Base-by-base conservation (phyloP, 371 early-diverging fungal species). In the Rhizopus microsporus region DNA sequence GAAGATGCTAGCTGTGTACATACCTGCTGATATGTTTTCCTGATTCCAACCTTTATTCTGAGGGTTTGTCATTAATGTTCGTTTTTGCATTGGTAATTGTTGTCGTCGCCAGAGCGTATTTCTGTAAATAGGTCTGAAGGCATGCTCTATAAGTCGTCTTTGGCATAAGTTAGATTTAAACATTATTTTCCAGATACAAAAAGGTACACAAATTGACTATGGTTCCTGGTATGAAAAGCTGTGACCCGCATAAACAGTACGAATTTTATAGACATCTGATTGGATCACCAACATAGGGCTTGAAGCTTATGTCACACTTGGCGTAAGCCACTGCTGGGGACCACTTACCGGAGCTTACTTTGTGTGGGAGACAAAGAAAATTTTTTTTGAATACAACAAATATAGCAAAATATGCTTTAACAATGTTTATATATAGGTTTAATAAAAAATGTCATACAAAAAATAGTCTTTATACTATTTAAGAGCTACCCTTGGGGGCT, bases 1-100 rank as follows among this genome's bases (percentile, higher is more conserved):
- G 42, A 97, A 82, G 30, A 93, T 82, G 1, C 97, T 83, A 1
- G 84, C 82, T 29, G 90, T 79, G 72, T 99, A 99, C 63, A 88
- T 69, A 39, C 86, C 75, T 7, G 75, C 75, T 2, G 81, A 74
- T 1, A 55, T 17, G 56, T 87, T 85, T 29, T 42, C 56, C 37
- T 44, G 3, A n/a, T 37, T 37, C 38, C 38, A 37, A 10, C 38
- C 38, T 37, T 37, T 37, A 13, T 37, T 37, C 38, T 10, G 13
- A 37, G 38, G 13, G 6, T 5, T 37, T 37, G 38, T 23, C 23
- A 23, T 23, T 23, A 23, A 2, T 23, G 23, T 23, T 23, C 23
- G 23, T 23, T 23, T 23, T 2, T 23, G 23, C 2, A 23, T 23
- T 23, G 23, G 23, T 23, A 23, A 23, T 2, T 23, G 23, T 23